phyloP scores from a whole-genome alignment of 129 eudicot genomes.

The Tanacetum coccineum region DNA sequence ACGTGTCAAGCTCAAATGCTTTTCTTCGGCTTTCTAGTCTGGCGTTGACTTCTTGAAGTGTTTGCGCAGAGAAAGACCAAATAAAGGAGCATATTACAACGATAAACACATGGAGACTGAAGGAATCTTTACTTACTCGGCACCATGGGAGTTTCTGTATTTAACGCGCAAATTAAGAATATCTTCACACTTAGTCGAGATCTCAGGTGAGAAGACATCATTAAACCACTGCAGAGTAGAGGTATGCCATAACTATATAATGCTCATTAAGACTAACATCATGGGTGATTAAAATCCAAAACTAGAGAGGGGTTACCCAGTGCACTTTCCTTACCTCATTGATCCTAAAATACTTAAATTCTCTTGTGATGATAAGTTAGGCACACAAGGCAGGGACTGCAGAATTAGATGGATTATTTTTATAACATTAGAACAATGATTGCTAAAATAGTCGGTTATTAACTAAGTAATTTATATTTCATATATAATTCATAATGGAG shows the following conservation, averaged over 20 bases:
- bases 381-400: slow-evolving; percentile 76
- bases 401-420: slow-evolving; percentile 15
- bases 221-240: slow-evolving; percentile 72
- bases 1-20: too few relatives aligned
- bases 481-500: too few relatives aligned
- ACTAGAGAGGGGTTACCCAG: slow-evolving; percentile 40
- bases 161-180: slow-evolving; percentile 54
- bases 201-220: slow-evolving; percentile 82
- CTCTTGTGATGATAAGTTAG: slow-evolving; percentile 54
- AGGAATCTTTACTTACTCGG: slow-evolving; percentile 55
- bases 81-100: not conserved
- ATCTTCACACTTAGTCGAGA: slow-evolving; percentile 71
- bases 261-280: slow-evolving; percentile 5
- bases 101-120: too few relatives aligned
- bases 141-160: slow-evolving; percentile 67
- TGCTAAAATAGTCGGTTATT: too few relatives aligned
- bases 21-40: too few relatives aligned
- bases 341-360: slow-evolving; percentile 47
- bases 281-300: too few relatives aligned
- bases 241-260: slow-evolving; percentile 2
- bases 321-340: slow-evolving; percentile 69
- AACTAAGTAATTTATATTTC: too few relatives aligned
- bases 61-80: too few relatives aligned
- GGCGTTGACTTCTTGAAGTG: too few relatives aligned
- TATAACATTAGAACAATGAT: too few relatives aligned